Evolutionary conservation across 176 grass and related monocot species (phyloP), one percentile per base, ranked within the genome.

Genomic region (Eleusine indica): DNA sequence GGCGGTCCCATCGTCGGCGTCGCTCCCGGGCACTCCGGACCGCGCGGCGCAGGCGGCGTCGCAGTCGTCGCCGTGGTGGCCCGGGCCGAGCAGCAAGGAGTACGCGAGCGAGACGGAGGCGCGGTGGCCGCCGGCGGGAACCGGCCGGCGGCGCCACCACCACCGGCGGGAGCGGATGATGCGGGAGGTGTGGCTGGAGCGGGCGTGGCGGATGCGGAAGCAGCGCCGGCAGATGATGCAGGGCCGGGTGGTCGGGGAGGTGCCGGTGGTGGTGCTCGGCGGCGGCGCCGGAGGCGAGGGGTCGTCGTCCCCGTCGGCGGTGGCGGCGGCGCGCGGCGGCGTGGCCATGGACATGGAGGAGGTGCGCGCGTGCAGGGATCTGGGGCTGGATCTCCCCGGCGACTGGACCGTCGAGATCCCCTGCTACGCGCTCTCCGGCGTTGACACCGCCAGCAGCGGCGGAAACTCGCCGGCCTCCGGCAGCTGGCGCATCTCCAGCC

Each of bases 291-390:
- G 25, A 25, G 85, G 54, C 8, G 81, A 73, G 8, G 76, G 43
- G 15, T 76, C 74, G 57, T 61, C 58, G 21, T 25, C 51, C 15
- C 4, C 51, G 10, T 9, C 43, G 43, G 43, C 43, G 43, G 25
- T 25, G 25, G 53, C 17, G n/a, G 17, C 16, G 52, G 44, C 67
- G 3, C 41, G 47, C 1, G 74, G 35, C 30, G 73, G 51, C 66
- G 60, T 84, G 87, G 89, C 87, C 30, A 88, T 94, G 90, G 93
- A 94, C 76, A 60, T 90, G 87, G 90, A 90, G 67, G 93, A 94
- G 85, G 46, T 84, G 75, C 83, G 83, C 58, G 93, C 93, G 75
- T 94, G 85, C 85, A 75, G 80, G 21, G 93, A 94, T 85, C 90
- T 94, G 4, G 93, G 93, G 0, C 52, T 94, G 2, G 90, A 57